Evolutionary conservation across 2,329 filamentous ascomycete species (phyloP).

Genomic region (Aspergillus carbonarius): DNA sequence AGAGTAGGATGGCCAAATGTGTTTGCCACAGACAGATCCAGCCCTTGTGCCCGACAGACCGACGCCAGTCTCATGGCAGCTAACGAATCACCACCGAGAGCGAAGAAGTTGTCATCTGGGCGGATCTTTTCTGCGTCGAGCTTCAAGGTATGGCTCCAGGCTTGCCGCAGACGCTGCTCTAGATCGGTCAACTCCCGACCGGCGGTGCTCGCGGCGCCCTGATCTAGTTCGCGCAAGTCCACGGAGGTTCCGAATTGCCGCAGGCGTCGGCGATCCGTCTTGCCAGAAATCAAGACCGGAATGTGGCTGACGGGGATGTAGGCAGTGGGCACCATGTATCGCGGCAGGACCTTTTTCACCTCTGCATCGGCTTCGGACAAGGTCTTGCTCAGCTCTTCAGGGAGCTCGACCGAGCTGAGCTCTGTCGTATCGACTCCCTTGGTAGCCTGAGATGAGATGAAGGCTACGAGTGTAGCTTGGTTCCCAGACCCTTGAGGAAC

Average conservation of each 20-base stretch:
- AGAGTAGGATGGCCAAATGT: conserved; percentile 37
- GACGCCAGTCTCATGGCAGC: conserved; percentile 36
- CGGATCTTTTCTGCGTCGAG: conserved; percentile 36
- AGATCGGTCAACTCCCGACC: conserved; percentile 30
- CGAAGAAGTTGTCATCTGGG: conserved; percentile 39
- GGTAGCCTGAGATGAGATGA: conserved; percentile 27
- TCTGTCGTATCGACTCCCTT: conserved; percentile 20
- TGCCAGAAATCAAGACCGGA: conserved; percentile 46
- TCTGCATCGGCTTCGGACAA: conserved; percentile 25
- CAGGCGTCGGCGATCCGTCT: conserved; percentile 44
- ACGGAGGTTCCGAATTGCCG: conserved; percentile 35
- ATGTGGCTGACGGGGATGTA: conserved; percentile 46
- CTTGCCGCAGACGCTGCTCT: conserved; percentile 33
- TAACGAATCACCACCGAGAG: conserved; percentile 36
- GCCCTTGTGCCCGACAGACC: conserved; percentile 28
- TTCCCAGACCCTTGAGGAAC: conserved; percentile 26
- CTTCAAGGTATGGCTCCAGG: conserved; percentile 36
- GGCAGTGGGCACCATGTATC: conserved; percentile 40
- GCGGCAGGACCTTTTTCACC: conserved; percentile 28
- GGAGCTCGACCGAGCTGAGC: conserved; percentile 14
- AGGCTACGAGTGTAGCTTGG: conserved; percentile 33
- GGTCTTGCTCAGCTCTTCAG: conserved; percentile 16
- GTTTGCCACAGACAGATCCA: conserved; percentile 37
- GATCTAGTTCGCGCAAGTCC: conserved; percentile 33
- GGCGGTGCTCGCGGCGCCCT: conserved; percentile 14